These are phyloP conservation scores for Medakamo hakoo DNA, from an alignment of 139 green algal genomes.

Conservation along the genomic window DNA sequence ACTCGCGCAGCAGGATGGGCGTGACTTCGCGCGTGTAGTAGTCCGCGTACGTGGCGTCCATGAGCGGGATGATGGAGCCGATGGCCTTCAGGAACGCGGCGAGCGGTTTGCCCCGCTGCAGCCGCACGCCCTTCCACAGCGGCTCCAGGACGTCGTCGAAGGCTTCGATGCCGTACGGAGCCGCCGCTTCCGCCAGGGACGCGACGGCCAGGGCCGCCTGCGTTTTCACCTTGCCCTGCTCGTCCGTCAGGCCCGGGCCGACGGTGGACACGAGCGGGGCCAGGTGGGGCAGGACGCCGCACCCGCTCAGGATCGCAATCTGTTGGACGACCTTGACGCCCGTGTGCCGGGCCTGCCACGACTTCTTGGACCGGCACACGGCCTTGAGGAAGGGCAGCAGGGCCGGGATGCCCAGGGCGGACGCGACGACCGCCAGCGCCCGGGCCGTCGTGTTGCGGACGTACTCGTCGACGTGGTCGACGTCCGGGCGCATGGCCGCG, in stretches of 20 bases:
- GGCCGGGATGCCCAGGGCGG: conserved; percentile 86
- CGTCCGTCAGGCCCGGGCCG: conserved; percentile 29
- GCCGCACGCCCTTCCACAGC: conserved; percentile 90
- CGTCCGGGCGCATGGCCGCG: conserved; percentile 95
- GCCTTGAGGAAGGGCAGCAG: conserved; percentile 98
- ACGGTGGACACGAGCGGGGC: conserved; percentile 92
- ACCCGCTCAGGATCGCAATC: conserved; percentile 95
- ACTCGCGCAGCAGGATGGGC: conserved; percentile 82
- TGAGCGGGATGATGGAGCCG: conserved; percentile 96
- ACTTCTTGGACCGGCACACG: conserved; percentile 93
- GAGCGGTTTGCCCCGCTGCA: conserved; percentile 82
- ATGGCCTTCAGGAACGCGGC: conserved; percentile 86
- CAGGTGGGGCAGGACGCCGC: conserved; percentile 93
- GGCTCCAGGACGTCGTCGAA: conserved; percentile 98
- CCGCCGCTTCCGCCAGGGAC: conserved; percentile 82
- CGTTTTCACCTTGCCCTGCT: conserved; percentile 86
- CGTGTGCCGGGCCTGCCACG: conserved; percentile 70
- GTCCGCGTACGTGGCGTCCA: conserved; percentile 94
- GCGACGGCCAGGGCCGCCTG: conserved; percentile 87
- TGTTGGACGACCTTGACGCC: conserved; percentile 99
- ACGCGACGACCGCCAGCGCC: conserved; percentile 81
- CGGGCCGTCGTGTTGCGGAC: conserved; percentile 91
- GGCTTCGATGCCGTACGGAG: conserved; percentile 94
- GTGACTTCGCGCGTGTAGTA: conserved; percentile 98
- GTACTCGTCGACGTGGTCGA: conserved; percentile 99